Evolutionary conservation across 2,329 filamentous ascomycete genomes (phyloP), one percentile per base, ranked within the genome.

Genomic region (Trichoderma lentiforme): DNA sequence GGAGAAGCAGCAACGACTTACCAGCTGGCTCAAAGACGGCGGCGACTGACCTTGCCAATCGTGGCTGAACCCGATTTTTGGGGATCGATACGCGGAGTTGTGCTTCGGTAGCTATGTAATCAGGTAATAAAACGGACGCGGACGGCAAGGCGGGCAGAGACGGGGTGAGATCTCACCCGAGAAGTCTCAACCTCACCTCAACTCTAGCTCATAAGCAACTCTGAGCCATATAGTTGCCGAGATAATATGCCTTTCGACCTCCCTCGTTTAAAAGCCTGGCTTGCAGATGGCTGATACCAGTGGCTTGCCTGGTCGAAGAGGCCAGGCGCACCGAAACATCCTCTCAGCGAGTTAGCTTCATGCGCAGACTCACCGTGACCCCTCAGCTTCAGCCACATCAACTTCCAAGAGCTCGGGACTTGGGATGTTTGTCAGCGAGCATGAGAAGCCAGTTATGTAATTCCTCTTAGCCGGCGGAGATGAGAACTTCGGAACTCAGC

Each of bases 341-440:
- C 11, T 12, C 47, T 21, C 15, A 11, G 67, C 67, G 39, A 70
- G 67, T 70, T 18, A 53, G 39, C 34, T 28, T 24, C 39, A 32
- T 11, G 12, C 28, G n/a, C 26, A 26, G 57, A 28, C 67, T 51
- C 67, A 36, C 57, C 30, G 43, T 32, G 67, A 18, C 57, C 26
- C 18, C 57, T 61, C 43, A 70, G 30, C 56, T 53, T 51, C 39
- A 70, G 67, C 57, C 67, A 70, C 67, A 28, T 15, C 57, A 15
- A n/a, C 36, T 28, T 21, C 39, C 39, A 28, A 21, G 28, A 62
- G 28, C 34, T 51, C 12, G 24, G 53, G 3, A 51, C n/a, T 47
- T 51, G 24, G 26, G 36, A 36, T 34, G 21, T 62, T 5, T 15
- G 57, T 30, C 24, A 18, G 36, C 26, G 26, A 26, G 2, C 9